Evolutionary conservation across 441 rosid species (phyloP), one percentile per base, ranked within the genome.

Genomic region (Euphorbia celastroides): DNA sequence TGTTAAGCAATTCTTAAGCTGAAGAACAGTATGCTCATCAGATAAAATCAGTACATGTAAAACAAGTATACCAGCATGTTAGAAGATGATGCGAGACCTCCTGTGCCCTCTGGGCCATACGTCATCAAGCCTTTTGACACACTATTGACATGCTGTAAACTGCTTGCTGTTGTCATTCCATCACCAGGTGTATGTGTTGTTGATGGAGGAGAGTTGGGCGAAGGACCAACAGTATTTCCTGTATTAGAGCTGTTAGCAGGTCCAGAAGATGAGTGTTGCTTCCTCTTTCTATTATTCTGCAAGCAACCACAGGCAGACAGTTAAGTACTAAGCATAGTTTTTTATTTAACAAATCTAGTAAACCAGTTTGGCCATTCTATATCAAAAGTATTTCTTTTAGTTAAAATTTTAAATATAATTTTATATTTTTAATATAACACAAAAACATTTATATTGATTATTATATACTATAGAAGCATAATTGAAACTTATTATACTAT

Each of bases 121-220:
- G 77, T 68, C 75, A 79, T 70, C 75, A 72, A 50, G 83, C 74
- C 73, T 78, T 85, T 87, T 56, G 79, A 69, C 66, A 74, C 72
- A 66, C 72, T 75, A 57, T 65, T 82, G 70, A 74, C 74, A 58
- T 76, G 82, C 73, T 81, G 87, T 68, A 81, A 59, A 62, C 81
- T 80, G 66, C 78, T 75, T 22, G 82, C 78, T 36, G 83, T 71
- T 46, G 80, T 70, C 32, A 83, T 71, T 77, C 85, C 89, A 73
- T 87, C 90, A 48, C 93, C 86, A 52, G 88, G 82, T 11, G 88
- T 85, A 62, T 85, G 90, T 50, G 90, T 79, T 44, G 90, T 82
- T 75, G 93, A 87, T 23, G 83, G 88, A 55, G 90, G 90, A 66
- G 93, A 85, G 67, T 65, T 79, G 10, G 92, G 81, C 2, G 89